Evolutionary conservation across 2,329 filamentous ascomycete genomes (phyloP).

Genomic region (Pyrenochaeta sp.): DNA sequence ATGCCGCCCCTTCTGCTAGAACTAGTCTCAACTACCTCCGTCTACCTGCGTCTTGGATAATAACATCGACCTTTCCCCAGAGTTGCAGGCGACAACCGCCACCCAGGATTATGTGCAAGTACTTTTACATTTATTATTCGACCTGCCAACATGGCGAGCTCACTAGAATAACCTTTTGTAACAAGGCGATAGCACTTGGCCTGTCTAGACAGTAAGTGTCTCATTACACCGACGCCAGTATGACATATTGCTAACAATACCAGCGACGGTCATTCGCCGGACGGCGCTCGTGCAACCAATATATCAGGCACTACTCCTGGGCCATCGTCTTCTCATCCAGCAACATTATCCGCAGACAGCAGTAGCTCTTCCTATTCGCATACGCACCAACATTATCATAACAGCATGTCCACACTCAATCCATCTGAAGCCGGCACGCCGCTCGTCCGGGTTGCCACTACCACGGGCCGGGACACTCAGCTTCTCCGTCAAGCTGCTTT

Average conservation of each 20-base stretch:
- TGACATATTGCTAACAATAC: slow-evolving; percentile 6
- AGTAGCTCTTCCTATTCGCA: slow-evolving; percentile 25
- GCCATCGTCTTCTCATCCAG: slow-evolving; percentile 13
- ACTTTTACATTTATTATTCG: slow-evolving; percentile 45
- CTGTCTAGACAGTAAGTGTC: slow-evolving; percentile 28
- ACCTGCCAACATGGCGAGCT: slow-evolving; percentile 44
- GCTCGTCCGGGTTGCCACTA: slow-evolving; percentile 9
- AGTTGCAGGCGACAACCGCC: slow-evolving; percentile 14
- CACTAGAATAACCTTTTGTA: slow-evolving; percentile 42
- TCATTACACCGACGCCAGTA: not conserved
- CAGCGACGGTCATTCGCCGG: slow-evolving; percentile 28
- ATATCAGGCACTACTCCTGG: slow-evolving; percentile 3
- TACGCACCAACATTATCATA: slow-evolving; percentile 25
- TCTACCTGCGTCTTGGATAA: slow-evolving; percentile 4
- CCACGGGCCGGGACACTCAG: slow-evolving; percentile 4
- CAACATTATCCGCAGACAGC: slow-evolving; percentile 18
- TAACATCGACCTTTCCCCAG: slow-evolving; percentile 15
- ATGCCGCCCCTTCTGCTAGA: slow-evolving; percentile 4
- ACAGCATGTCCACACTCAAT: slow-evolving; percentile 37
- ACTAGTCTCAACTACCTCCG: slow-evolving; percentile 6
- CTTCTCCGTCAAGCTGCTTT: slow-evolving; percentile 15
- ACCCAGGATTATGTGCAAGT: slow-evolving; percentile 44
- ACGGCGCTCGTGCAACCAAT: slow-evolving; percentile 15
- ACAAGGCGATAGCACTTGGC: slow-evolving; percentile 32
- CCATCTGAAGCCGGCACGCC: slow-evolving; percentile 20